These are phyloP conservation scores for Sugiyamaella novakii DNA, from an alignment of 1,139 yeast species.

Conservation along the genomic window DNA sequence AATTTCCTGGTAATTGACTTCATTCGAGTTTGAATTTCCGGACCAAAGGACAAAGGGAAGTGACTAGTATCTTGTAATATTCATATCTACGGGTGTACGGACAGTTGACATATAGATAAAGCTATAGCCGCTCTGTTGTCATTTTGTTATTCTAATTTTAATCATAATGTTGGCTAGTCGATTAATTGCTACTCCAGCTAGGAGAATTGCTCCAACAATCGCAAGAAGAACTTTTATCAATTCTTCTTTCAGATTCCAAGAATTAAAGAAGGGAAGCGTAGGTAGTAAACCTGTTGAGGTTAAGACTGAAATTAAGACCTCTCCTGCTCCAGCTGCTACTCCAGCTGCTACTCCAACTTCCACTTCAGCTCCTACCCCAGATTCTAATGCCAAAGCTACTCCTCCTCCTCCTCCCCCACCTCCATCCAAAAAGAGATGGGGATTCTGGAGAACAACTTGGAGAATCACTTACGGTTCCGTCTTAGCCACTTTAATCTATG, in stretches of 20 bases:
- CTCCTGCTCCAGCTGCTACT: neutral
- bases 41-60: too few species aligned
- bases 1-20: too few species aligned
- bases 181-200: constrained; percentile 12
- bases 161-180: constrained; percentile 9
- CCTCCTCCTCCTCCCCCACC: constrained; percentile 13
- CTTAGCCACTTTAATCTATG: constrained; percentile 38
- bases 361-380: constrained; percentile 34
- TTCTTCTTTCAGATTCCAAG: constrained; percentile 8
- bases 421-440: constrained; percentile 24
- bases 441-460: constrained; percentile 40
- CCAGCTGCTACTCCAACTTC: constrained; percentile 17
- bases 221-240: constrained; percentile 1
- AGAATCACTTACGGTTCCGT: constrained; percentile 39
- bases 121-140: neutral
- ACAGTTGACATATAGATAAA: too few species aligned
- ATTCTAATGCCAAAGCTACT: neutral
- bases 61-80: too few species aligned
- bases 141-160: too few species aligned
- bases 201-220: constrained; percentile 2
- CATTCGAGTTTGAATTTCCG: too few species aligned
- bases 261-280: neutral
- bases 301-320: neutral
- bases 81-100: neutral
- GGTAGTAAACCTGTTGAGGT: neutral